Evolutionary conservation across 164 flowering plant genomes (phyloP).

Genomic region (Buxus sempervirens): DNA sequence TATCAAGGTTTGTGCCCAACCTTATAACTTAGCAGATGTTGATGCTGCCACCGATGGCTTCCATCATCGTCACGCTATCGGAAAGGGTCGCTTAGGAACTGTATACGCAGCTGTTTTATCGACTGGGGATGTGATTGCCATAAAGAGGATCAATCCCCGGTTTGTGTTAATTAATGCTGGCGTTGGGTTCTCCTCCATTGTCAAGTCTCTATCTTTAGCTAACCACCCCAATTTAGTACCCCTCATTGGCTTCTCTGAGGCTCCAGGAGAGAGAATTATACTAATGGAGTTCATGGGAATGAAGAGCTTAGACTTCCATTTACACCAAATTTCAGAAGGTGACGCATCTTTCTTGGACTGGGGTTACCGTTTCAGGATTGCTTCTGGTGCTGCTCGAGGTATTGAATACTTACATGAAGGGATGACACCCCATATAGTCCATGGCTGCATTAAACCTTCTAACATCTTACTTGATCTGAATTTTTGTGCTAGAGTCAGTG

Average conservation of each 20-base stretch:
- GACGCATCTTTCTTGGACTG: slow-evolving; percentile 39
- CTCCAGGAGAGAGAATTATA: slow-evolving; percentile 60
- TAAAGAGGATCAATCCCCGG: slow-evolving; percentile 48
- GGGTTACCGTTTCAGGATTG: slow-evolving; percentile 39
- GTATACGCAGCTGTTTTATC: slow-evolving; percentile 39
- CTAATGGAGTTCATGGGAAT: slow-evolving; percentile 42
- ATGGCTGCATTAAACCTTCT: slow-evolving; percentile 55
- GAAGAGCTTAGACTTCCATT: slow-evolving; percentile 41
- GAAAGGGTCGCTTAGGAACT: slow-evolving; percentile 47
- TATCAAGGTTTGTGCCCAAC: slow-evolving; percentile 21
- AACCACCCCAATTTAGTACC: slow-evolving; percentile 49
- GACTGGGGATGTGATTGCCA: slow-evolving; percentile 33
- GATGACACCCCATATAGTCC: slow-evolving; percentile 38
- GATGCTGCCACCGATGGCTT: slow-evolving; percentile 60
- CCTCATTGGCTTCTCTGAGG: slow-evolving; percentile 49
- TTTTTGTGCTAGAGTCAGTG: slow-evolving; percentile 41
- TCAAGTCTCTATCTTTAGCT: slow-evolving; percentile 46
- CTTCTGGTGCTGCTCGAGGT: slow-evolving; percentile 51
- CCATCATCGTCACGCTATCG: slow-evolving; percentile 39
- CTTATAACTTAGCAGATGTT: slow-evolving; percentile 34
- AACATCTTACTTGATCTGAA: slow-evolving; percentile 44
- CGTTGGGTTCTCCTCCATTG: slow-evolving; percentile 34
- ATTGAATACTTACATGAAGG: slow-evolving; percentile 52
- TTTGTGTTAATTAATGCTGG: slow-evolving; percentile 49
- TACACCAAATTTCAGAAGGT: slow-evolving; percentile 42